A percentile compares a stretch with the other conserved stretches of the same genome.
Evolutionary conservation across 2,329 filamentous ascomycete genomes (phyloP).

Genomic region (Bipolaris cookei): DNA sequence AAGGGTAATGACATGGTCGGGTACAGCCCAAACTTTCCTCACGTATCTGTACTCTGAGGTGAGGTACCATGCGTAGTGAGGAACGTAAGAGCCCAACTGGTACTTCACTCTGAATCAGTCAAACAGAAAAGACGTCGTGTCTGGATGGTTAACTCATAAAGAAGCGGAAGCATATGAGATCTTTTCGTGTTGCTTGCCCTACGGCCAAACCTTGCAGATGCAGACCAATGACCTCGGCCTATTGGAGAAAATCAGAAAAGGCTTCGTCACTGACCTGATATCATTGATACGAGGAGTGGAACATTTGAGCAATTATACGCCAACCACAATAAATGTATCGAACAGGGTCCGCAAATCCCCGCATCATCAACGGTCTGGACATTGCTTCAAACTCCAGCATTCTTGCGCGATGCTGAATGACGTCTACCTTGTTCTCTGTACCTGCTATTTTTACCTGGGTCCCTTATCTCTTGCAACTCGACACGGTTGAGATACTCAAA

Average conservation of each 20-base stretch:
- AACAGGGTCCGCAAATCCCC: neutral
- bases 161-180: no score
- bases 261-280: no score
- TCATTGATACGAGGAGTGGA: no score
- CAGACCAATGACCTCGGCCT: no score
- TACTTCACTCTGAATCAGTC: no score
- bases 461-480: neutral
- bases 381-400: neutral
- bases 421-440: neutral
- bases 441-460: neutral
- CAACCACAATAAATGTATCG: neutral
- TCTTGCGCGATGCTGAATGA: neutral
- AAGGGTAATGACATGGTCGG: neutral
- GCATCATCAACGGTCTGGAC: neutral
- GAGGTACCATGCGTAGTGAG: no score
- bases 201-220: no score
- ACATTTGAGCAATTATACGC: neutral
- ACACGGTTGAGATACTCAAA: neutral
- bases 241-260: no score
- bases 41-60: neutral
- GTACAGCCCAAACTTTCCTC: neutral
- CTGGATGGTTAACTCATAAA: no score
- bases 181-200: no score
- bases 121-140: no score
- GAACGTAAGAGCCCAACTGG: no score